Percentiles rank a stretch among this genome's conserved stretches.
Conservation (phyloP, 331 rosid genomes). For the Phaseolus coccineus region DNA sequence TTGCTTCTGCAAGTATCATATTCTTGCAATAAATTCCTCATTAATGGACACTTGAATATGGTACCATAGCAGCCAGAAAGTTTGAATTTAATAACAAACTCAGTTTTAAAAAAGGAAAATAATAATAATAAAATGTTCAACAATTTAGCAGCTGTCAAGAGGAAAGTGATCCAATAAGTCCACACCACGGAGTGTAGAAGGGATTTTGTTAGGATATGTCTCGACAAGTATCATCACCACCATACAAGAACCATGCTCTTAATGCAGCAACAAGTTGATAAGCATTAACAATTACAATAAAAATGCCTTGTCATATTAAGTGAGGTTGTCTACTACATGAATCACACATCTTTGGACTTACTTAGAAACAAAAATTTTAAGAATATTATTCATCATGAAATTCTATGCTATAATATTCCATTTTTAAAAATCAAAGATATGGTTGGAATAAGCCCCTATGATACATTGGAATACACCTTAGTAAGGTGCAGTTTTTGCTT, state of each 20-base stretch:
- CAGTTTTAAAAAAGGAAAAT: neutral
- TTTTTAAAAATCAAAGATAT: no score
- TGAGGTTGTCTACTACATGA: neutral
- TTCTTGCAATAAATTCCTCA: slow-evolving; percentile 7
- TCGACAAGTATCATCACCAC: neutral
- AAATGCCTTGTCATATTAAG: no score
- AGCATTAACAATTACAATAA: neutral
- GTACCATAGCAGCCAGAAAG: neutral
- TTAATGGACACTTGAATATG: neutral
- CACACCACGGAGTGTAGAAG: neutral
- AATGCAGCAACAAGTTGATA: neutral
- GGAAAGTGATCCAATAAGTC: neutral
- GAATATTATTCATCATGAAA: neutral
- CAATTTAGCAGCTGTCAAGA: neutral
- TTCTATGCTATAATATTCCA: neutral
- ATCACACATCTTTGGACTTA: neutral
- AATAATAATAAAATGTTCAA: neutral
- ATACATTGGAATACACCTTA: no score
- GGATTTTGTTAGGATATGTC: neutral
- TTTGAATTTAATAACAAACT: neutral
- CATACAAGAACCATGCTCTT: neutral
- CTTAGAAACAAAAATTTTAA: neutral
- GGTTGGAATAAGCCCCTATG: no score
- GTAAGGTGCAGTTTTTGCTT: no score
- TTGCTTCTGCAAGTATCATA: slow-evolving; percentile 18